phyloP scores from a whole-genome alignment of 2,329 filamentous ascomycete genomes.

The Trematosphaeria pertusa region DNA sequence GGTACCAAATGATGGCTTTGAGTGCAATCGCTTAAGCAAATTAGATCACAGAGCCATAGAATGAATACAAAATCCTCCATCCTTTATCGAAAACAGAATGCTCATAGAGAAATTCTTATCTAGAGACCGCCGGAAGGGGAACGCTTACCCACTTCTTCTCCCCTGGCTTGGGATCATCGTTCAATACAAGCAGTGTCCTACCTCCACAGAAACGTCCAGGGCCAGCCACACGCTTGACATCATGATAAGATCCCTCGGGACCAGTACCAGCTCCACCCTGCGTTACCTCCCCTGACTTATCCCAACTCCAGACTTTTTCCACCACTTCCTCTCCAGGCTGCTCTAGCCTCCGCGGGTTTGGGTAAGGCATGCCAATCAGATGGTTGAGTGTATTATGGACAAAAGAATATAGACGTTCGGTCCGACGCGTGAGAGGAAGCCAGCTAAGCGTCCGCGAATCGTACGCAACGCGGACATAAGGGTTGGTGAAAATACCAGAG shows the following conservation, averaged over 20 bases:
- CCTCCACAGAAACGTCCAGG: slow-evolving; percentile 64
- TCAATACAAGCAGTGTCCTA: slow-evolving; percentile 58
- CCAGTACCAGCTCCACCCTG: no score
- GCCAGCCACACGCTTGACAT: slow-evolving; percentile 54
- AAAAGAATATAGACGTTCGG: slow-evolving; percentile 69
- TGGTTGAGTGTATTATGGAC: slow-evolving; percentile 67
- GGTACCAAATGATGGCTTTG: no score
- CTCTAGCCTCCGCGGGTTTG: slow-evolving; percentile 67
- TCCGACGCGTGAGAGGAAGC: slow-evolving; percentile 66
- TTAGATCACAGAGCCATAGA: no score
- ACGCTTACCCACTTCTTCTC: slow-evolving; percentile 37
- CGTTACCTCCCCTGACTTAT: no score
- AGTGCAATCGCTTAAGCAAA: no score
- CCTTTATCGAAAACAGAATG: no score
- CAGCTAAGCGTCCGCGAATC: slow-evolving; percentile 62
- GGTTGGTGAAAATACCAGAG: slow-evolving; percentile 74
- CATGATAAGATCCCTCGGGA: slow-evolving; percentile 32
- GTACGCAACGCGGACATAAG: slow-evolving; percentile 77
- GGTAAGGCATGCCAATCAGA: slow-evolving; percentile 62
- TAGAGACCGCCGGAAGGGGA: no score
- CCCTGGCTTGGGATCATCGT: slow-evolving; percentile 40
- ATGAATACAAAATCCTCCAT: no score
- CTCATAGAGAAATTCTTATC: no score
- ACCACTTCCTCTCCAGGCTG: slow-evolving; percentile 61
- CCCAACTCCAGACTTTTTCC: slow-evolving; percentile 58